These are phyloP conservation scores for Chloranthus sessilifolius DNA, from an alignment of 164 flowering plant species.

Conservation along the genomic window DNA sequence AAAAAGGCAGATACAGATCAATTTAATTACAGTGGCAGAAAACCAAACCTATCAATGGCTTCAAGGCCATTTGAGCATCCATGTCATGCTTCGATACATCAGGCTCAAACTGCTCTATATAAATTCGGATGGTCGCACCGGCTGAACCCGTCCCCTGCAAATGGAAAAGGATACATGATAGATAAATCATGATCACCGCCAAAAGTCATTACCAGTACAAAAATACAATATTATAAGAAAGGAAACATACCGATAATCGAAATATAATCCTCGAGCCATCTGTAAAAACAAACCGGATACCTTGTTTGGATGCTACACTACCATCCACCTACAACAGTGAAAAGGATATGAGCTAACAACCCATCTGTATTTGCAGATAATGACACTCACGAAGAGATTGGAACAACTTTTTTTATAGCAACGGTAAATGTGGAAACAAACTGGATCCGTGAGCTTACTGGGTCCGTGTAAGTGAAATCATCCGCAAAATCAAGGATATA, in stretches of 20 bases:
- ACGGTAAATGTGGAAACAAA: too few relatives aligned
- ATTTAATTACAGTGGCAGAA: not conserved
- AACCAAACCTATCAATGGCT: constrained; percentile 73
- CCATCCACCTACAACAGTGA: constrained; percentile 94
- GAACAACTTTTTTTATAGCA: too few relatives aligned
- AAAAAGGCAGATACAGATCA: not conserved
- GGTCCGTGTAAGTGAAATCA: constrained; percentile 90
- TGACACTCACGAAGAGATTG: too few relatives aligned
- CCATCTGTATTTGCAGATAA: too few relatives aligned
- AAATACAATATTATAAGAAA: not conserved
- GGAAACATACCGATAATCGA: constrained; percentile 71
- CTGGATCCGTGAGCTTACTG: constrained; percentile 77
- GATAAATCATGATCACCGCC: too few relatives aligned
- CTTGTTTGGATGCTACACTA: constrained; percentile 87
- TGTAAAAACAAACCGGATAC: constrained; percentile 87
- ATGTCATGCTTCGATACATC: constrained; percentile 72
- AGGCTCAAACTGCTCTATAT: constrained; percentile 90
- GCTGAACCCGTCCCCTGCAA: constrained; percentile 97
- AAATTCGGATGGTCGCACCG: constrained; percentile 88
- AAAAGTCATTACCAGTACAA: too few relatives aligned
- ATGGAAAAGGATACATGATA: constrained; percentile 1
- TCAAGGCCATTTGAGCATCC: constrained; percentile 89
- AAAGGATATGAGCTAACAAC: constrained; percentile 6
- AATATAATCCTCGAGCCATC: constrained; percentile 96
- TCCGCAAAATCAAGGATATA: constrained; percentile 87